A percentile compares a stretch with the other conserved stretches of the same genome.
Evolutionary conservation across 768 basidiomycete genomes (phyloP).

Genomic region (Stropharia rugosoannulata): DNA sequence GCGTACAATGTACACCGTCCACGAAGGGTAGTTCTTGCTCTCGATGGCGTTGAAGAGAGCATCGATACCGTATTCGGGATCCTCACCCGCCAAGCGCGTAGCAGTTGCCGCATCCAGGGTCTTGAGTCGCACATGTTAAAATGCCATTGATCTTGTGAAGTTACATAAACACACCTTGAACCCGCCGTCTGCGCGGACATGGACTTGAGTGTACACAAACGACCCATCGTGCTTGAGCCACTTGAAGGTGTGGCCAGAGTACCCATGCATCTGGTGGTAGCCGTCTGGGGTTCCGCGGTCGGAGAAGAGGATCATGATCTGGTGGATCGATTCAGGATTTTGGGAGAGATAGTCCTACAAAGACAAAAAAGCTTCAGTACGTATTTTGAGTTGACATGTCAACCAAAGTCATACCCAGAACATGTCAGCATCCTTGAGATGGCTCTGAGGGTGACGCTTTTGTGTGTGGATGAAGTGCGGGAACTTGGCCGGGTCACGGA

Average conservation of each 20-base stretch:
- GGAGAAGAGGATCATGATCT: constrained; percentile 89
- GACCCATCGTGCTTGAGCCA: constrained; percentile 83
- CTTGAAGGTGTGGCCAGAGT: constrained; percentile 91
- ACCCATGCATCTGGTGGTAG: constrained; percentile 87
- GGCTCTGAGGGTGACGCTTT: constrained; percentile 89
- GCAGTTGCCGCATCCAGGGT: constrained; percentile 73
- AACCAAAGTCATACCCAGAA: constrained; percentile 60
- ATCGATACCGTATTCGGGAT: constrained; percentile 85
- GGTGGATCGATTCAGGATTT: constrained; percentile 88
- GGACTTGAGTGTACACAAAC: constrained; percentile 86
- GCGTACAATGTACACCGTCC: constrained; percentile 84
- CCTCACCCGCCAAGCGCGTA: constrained; percentile 61
- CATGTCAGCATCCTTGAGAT: constrained; percentile 84
- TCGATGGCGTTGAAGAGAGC: constrained; percentile 83
- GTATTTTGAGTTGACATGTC: neutral
- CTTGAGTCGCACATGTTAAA: constrained; percentile 15
- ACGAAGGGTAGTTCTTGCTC: constrained; percentile 74
- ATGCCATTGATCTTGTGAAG: neutral
- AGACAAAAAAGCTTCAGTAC: neutral
- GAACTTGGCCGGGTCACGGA: constrained; percentile 87
- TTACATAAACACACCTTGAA: constrained; percentile 58
- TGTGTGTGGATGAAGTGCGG: constrained; percentile 94
- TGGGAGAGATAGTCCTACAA: constrained; percentile 81
- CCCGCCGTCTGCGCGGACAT: constrained; percentile 75
- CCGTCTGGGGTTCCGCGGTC: constrained; percentile 93